These are phyloP conservation scores for Collybiopsis confluens DNA, from an alignment of 768 basidiomycete species.

Conservation along the genomic window DNA sequence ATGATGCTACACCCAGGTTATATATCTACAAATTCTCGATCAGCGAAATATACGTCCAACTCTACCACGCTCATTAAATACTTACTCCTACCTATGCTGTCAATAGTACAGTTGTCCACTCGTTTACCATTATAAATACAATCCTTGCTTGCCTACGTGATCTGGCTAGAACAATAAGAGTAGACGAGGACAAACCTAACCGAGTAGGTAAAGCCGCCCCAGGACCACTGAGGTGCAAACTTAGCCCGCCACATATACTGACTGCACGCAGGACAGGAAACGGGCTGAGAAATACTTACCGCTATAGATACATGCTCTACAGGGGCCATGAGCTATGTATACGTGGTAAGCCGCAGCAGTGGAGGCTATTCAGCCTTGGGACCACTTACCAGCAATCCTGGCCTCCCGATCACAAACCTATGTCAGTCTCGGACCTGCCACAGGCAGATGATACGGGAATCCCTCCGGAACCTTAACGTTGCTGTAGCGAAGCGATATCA, in stretches of 20 bases:
- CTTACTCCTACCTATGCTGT: too few species aligned
- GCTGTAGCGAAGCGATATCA: background rate
- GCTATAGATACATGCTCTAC: background rate
- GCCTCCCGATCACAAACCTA: background rate
- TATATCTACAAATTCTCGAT: too few species aligned
- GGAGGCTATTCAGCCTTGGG: constrained; percentile 1
- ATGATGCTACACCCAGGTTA: too few species aligned
- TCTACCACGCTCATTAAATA: too few species aligned
- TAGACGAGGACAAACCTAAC: background rate
- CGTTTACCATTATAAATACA: background rate
- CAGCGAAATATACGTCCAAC: too few species aligned
- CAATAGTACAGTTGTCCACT: background rate
- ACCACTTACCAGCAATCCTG: background rate
- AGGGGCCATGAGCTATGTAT: background rate
- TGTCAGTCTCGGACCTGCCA: background rate
- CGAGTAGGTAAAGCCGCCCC: background rate
- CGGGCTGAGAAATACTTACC: background rate
- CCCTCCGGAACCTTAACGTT: background rate
- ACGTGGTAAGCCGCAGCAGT: background rate
- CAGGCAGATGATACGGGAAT: background rate
- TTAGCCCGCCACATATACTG: background rate
- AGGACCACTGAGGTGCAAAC: background rate
- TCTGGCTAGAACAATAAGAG: background rate
- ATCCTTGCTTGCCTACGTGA: background rate
- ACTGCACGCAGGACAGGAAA: background rate